Conservation (phyloP, 1,284 basidiomycete species). For the Xanthoconium separans region DNA sequence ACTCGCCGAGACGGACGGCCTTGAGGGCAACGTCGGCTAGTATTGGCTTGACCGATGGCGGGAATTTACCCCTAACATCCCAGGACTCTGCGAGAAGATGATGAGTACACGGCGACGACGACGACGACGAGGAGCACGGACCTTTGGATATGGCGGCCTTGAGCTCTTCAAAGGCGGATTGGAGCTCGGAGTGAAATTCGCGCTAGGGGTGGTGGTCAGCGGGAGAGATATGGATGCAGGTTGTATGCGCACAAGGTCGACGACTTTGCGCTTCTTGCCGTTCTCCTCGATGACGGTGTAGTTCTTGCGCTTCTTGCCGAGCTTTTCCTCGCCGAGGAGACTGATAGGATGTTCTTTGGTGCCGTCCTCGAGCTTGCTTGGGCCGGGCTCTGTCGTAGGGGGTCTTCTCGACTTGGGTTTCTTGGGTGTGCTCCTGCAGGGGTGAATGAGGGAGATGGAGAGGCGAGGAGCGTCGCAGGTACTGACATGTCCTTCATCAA, state of each 20-base stretch:
- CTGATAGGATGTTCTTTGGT: conserved; percentile 56
- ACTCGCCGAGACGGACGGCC: conserved; percentile 83
- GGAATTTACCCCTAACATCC: conserved; percentile 86
- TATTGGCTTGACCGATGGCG: conserved; percentile 72
- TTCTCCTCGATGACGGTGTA: conserved; percentile 48
- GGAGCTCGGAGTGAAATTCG: conserved; percentile 69
- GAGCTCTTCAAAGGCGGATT: conserved; percentile 60
- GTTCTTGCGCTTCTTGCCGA: conserved; percentile 50
- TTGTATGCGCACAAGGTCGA: conserved; percentile 52
- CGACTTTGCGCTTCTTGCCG: conserved; percentile 68
- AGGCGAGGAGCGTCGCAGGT: background rate
- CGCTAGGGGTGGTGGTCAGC: conserved; percentile 31
- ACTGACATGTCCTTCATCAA: conserved; percentile 73
- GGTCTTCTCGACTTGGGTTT: conserved; percentile 67
- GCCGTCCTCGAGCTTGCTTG: conserved; percentile 38
- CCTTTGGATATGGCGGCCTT: conserved; percentile 61
- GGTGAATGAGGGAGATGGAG: conserved; percentile 14
- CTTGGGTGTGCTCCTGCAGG: conserved; percentile 48
- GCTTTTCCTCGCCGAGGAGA: conserved; percentile 32
- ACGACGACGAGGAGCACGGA: conserved; percentile 19
- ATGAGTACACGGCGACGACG: background rate
- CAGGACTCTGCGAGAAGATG: conserved; percentile 49
- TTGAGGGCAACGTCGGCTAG: conserved; percentile 72
- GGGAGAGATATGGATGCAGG: background rate
- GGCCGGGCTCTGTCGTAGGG: conserved; percentile 14